phyloP scores from a whole-genome alignment of 2,329 filamentous ascomycete genomes.

The Lecanosticta acicola region DNA sequence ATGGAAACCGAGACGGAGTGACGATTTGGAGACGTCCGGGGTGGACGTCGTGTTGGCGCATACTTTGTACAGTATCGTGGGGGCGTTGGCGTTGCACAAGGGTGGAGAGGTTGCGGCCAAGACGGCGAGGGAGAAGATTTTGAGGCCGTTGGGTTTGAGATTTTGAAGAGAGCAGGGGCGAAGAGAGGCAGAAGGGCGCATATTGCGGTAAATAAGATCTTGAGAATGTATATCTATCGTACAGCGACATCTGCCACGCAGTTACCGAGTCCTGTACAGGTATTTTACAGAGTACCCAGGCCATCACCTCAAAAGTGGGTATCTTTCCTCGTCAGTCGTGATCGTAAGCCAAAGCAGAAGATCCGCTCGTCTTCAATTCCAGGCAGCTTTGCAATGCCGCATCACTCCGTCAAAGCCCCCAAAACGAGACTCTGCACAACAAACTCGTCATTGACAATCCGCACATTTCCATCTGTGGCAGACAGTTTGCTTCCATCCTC shows the following conservation, averaged over 20 bases:
- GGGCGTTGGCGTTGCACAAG: constrained; percentile 81
- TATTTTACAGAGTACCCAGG: background rate
- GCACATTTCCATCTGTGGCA: constrained; percentile 48
- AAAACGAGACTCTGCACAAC: constrained; percentile 90
- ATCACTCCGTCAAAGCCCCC: constrained; percentile 63
- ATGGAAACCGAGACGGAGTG: constrained; percentile 77
- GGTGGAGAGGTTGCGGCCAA: constrained; percentile 72
- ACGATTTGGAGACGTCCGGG: constrained; percentile 68
- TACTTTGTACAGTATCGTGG: constrained; percentile 77
- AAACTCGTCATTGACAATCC: constrained; percentile 74
- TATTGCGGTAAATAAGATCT: too few relatives aligned
- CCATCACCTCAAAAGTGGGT: too few relatives aligned
- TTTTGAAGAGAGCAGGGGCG: constrained; percentile 27
- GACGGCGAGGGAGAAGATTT: constrained; percentile 69
- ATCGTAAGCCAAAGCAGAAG: too few relatives aligned
- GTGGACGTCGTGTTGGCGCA: constrained; percentile 68
- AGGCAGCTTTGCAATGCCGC: background rate
- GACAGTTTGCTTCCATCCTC: constrained; percentile 23
- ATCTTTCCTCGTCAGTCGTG: too few relatives aligned
- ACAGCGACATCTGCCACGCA: constrained; percentile 3
- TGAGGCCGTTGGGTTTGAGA: constrained; percentile 57
- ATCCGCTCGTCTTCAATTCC: too few relatives aligned
- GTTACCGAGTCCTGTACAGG: background rate
- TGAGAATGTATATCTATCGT: constrained; percentile 5
- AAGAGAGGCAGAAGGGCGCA: background rate